phyloP scores from a whole-genome alignment of 78 protist genomes.

The Cavenderia fasciculata region DNA sequence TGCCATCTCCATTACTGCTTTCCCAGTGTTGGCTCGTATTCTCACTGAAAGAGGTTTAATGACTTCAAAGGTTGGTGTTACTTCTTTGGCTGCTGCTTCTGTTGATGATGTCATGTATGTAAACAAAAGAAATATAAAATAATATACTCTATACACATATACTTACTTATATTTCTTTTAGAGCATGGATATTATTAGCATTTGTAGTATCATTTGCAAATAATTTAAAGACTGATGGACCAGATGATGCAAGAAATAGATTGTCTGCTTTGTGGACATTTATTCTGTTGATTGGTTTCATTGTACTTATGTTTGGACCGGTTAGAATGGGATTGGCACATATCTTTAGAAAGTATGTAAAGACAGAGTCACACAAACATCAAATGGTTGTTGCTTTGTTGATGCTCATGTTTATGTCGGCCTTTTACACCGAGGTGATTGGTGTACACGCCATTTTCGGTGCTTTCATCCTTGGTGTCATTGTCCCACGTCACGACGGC shows the following conservation, averaged over 20 bases:
- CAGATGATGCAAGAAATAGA: background rate
- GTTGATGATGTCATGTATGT: constrained; percentile 84
- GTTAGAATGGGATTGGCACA: background rate
- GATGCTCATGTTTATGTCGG: constrained; percentile 12
- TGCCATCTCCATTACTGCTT: constrained; percentile 84
- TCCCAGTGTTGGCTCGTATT: constrained; percentile 87
- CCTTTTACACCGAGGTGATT: constrained; percentile 77
- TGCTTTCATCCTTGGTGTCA: constrained; percentile 77
- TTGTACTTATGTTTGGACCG: constrained; percentile 37
- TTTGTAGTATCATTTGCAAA: constrained; percentile 77
- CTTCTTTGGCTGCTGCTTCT: constrained; percentile 83
- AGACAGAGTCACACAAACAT: constrained; percentile 50
- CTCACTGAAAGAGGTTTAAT: constrained; percentile 69
- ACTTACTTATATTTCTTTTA: background rate
- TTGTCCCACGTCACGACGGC: constrained; percentile 55
- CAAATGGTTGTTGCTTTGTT: constrained; percentile 1
- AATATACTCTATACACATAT: too few species aligned
- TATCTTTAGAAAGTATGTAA: background rate
- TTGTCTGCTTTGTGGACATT: constrained; percentile 71
- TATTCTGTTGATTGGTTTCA: constrained; percentile 29
- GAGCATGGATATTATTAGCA: constrained; percentile 82
- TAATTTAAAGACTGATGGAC: constrained; percentile 12
- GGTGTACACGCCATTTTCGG: constrained; percentile 86
- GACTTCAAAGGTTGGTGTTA: constrained; percentile 65
- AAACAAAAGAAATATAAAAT: background rate